These are phyloP conservation scores for Erigeron canadensis DNA, from an alignment of 129 eudicot species.

Conservation along the genomic window DNA sequence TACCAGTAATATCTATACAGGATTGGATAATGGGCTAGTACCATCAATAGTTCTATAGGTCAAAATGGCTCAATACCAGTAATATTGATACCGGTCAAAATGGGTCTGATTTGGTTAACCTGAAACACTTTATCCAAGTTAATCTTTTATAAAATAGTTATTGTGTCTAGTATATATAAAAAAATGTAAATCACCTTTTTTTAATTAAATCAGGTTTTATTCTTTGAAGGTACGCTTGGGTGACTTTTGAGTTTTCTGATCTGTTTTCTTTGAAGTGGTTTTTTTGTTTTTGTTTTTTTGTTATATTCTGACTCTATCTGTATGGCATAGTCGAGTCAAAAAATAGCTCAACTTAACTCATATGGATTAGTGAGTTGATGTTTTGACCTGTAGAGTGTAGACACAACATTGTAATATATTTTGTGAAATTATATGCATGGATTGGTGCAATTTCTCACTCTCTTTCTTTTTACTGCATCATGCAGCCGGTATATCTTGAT, in stretches of 20 bases:
- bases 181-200: background rate
- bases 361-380: background rate
- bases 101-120: background rate
- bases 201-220: background rate
- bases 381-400: background rate
- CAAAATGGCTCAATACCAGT: background rate
- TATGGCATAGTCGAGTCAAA: background rate
- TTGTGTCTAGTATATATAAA: background rate
- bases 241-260: background rate
- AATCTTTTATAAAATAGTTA: background rate
- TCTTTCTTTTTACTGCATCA: constrained; percentile 21
- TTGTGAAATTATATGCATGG: constrained; percentile 11
- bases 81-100: background rate
- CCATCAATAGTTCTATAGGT: too few species aligned
- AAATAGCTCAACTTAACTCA: background rate
- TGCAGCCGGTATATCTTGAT: constrained; percentile 79
- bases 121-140: background rate
- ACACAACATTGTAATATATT: background rate
- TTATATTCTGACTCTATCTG: background rate
- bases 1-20: background rate
- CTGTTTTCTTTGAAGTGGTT: background rate
- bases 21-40: too few species aligned
- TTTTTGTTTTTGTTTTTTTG: too few species aligned
- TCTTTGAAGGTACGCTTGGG: background rate
- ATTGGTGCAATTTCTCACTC: constrained; percentile 5